Percentiles rank a stretch among this genome's conserved stretches.
phyloP scores from a whole-genome alignment of 192 early-diverging fungal genomes.

The Entophlyctis luteolus region DNA sequence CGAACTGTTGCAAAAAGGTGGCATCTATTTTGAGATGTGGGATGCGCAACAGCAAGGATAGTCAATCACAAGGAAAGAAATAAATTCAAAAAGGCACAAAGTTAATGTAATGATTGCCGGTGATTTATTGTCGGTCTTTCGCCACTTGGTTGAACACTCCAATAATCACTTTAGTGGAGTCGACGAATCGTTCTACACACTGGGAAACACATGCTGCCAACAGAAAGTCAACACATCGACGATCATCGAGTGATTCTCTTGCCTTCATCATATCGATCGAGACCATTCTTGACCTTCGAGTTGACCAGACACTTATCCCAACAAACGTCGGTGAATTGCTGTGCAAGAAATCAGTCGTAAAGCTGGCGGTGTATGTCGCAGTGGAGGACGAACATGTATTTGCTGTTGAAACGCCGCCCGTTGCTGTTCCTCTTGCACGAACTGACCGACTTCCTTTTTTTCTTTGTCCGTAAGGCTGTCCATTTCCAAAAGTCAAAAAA shows the following conservation, averaged over 20 bases:
- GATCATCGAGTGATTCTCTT: not conserved
- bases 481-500: not conserved
- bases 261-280: slow-evolving; percentile 51
- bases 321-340: slow-evolving; percentile 57
- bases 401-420: slow-evolving; percentile 19
- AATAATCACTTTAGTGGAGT: slow-evolving; percentile 17
- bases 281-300: slow-evolving; percentile 43
- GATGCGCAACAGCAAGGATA: slow-evolving; percentile 51
- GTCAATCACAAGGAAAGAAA: not conserved
- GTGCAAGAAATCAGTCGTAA: not conserved
- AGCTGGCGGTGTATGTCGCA: not conserved
- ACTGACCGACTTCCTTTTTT: slow-evolving; percentile 3
- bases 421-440: slow-evolving; percentile 17
- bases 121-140: slow-evolving; percentile 4
- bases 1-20: slow-evolving; percentile 59
- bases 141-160: slow-evolving; percentile 17
- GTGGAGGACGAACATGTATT: slow-evolving; percentile 9
- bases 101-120: not conserved
- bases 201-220: slow-evolving; percentile 22
- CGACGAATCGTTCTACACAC: slow-evolving; percentile 29
- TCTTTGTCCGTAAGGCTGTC: not conserved
- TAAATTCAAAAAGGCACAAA: not conserved
- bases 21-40: slow-evolving; percentile 91
- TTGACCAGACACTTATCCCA: slow-evolving; percentile 68
- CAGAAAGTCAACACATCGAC: not conserved